phyloP scores from a whole-genome alignment of 2,329 filamentous ascomycete genomes.

The Graphiopsis chlorocephala region DNA sequence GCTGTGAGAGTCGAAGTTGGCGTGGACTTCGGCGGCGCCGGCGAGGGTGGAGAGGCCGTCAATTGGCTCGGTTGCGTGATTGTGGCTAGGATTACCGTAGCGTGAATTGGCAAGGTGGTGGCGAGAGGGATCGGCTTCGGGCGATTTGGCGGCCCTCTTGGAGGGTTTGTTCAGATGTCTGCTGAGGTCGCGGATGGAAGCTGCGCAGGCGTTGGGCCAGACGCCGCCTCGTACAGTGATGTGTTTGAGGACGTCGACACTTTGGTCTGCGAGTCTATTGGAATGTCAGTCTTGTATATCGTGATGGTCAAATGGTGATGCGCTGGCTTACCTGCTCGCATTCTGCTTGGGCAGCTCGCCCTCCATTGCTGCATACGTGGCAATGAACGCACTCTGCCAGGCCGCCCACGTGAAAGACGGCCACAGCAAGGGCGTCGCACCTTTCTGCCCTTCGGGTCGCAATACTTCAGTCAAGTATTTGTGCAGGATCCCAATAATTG shows the following conservation, averaged over 20 bases:
- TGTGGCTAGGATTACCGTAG: neutral
- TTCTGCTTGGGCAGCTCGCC: constrained; percentile 40
- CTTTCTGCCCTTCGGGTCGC: neutral
- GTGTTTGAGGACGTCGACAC: constrained; percentile 18
- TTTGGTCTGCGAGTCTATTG: constrained; percentile 17
- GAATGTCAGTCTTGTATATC: neutral
- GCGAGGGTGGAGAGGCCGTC: constrained; percentile 13
- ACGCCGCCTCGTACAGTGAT: constrained; percentile 18
- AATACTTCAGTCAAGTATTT: constrained; percentile 27
- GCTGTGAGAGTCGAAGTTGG: neutral
- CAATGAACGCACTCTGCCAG: constrained; percentile 54
- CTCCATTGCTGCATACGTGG: constrained; percentile 51
- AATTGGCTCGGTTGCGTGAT: neutral
- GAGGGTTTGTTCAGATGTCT: constrained; percentile 12
- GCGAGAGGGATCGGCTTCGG: neutral
- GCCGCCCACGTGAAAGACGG: constrained; percentile 54
- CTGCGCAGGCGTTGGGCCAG: constrained; percentile 20
- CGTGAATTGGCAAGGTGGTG: neutral
- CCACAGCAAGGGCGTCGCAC: constrained; percentile 40
- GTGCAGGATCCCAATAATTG: constrained; percentile 41
- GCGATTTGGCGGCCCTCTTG: neutral
- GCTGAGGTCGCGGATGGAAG: constrained; percentile 19
- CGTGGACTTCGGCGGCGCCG: constrained; percentile 15
- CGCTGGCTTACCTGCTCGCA: constrained; percentile 40
- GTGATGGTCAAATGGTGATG: neutral